Evolutionary conservation across 305 asterid species (phyloP).

Genomic region (Solanum hybrid): DNA sequence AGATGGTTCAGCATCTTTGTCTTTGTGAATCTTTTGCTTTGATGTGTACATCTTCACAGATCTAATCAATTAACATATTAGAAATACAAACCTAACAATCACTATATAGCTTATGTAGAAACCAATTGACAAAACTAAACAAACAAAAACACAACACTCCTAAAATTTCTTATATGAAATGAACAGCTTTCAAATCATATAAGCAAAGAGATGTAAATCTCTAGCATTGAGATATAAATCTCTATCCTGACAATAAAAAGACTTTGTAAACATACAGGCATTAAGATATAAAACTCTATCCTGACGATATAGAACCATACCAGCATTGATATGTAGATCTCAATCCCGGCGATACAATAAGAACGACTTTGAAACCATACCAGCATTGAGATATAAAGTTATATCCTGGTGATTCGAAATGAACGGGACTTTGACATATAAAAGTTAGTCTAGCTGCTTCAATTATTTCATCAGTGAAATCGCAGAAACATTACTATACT

Average conservation of each 20-base stretch:
- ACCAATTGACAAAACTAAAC: background rate
- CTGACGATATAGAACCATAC: background rate
- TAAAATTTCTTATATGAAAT: background rate
- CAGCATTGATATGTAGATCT: background rate
- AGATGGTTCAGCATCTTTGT: conserved; percentile 58
- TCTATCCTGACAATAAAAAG: too few relatives aligned
- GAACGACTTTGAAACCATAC: background rate
- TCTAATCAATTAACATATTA: background rate
- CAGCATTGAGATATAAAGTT: background rate
- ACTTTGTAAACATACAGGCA: background rate
- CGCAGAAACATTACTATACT: background rate
- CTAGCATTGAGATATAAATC: background rate
- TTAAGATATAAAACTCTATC: background rate
- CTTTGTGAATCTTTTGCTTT: conserved; percentile 53
- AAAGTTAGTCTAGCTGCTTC: background rate
- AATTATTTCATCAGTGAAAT: background rate
- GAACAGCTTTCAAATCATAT: background rate
- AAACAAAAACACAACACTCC: background rate
- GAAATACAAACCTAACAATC: background rate
- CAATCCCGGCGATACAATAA: background rate
- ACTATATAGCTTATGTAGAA: background rate
- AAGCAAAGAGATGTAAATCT: background rate
- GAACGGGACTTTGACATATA: background rate
- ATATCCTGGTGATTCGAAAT: background rate
- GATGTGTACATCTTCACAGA: conserved; percentile 60